Evolutionary conservation across 768 basidiomycete species (phyloP).

Genomic region (Leccinum variicolor): DNA sequence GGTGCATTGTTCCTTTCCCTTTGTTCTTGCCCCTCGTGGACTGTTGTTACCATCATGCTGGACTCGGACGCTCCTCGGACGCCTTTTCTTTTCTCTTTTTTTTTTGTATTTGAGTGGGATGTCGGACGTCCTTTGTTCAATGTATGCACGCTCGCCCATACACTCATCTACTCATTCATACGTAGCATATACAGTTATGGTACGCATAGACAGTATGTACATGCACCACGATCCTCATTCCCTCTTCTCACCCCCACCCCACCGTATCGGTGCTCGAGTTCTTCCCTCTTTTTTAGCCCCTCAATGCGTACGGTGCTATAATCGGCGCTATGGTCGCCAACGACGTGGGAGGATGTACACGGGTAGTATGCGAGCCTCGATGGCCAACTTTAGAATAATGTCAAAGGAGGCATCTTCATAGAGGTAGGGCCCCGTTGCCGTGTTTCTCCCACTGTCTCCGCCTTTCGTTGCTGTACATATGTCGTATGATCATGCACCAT

Average conservation of each 20-base stretch:
- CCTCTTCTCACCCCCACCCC: background rate
- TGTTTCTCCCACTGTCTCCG: background rate
- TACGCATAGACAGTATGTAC: background rate
- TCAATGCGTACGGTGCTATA: no score
- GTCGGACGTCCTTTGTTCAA: background rate
- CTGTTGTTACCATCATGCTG: background rate
- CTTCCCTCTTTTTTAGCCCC: no score
- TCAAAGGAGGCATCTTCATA: no score
- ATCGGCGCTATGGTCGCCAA: background rate
- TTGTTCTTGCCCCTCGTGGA: background rate
- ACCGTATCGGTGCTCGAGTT: no score
- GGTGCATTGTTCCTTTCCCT: background rate
- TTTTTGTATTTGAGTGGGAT: background rate
- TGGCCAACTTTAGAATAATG: background rate
- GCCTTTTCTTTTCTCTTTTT: background rate
- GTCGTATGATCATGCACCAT: no score
- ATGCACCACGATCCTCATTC: background rate
- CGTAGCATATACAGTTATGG: background rate
- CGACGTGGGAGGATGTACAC: background rate
- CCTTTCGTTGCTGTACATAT: accelerated
- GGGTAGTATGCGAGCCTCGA: background rate
- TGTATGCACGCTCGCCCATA: no score
- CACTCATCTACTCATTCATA: background rate
- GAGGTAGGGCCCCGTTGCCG: background rate
- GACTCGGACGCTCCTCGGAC: background rate